phyloP scores from a whole-genome alignment of 1,284 basidiomycete genomes.

The Vanrija sp. region DNA sequence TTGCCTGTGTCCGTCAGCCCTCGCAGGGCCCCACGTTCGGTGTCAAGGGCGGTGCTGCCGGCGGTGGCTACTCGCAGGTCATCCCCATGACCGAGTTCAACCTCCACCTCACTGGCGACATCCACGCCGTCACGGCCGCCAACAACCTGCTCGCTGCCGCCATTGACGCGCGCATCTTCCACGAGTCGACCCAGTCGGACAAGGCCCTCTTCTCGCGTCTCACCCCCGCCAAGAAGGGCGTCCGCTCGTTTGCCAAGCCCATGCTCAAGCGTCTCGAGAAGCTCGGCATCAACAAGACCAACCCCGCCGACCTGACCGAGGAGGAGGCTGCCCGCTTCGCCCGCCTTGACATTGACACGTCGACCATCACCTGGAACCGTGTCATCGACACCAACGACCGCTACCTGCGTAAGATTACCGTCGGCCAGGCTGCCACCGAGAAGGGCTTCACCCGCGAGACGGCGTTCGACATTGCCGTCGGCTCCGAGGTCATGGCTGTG shows the following conservation, averaged over 20 bases:
- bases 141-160: constrained; percentile 97
- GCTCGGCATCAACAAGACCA: constrained; percentile 90
- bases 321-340: constrained; percentile 89
- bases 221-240: constrained; percentile 89
- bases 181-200: constrained; percentile 92
- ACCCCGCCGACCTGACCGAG: constrained; percentile 86
- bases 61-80: constrained; percentile 97
- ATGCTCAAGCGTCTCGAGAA: constrained; percentile 95
- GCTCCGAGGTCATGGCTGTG: constrained; percentile 98
- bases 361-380: constrained; percentile 96
- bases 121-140: constrained; percentile 95
- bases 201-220: constrained; percentile 91
- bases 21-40: constrained; percentile 99
- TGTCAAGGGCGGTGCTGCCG: constrained; percentile 98
- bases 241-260: constrained; percentile 88
- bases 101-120: constrained; percentile 90
- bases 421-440: constrained; percentile 87
- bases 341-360: constrained; percentile 84
- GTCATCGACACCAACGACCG: constrained; percentile 96
- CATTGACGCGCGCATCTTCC: constrained; percentile 96
- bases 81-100: constrained; percentile 97
- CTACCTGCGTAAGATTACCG: constrained; percentile 89
- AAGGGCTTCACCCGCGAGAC: constrained; percentile 83
- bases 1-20: constrained; percentile 98
- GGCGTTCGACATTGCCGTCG: constrained; percentile 95